These are phyloP conservation scores for Candida germanica DNA, from an alignment of 805 yeast genomes.

Conservation along the genomic window DNA sequence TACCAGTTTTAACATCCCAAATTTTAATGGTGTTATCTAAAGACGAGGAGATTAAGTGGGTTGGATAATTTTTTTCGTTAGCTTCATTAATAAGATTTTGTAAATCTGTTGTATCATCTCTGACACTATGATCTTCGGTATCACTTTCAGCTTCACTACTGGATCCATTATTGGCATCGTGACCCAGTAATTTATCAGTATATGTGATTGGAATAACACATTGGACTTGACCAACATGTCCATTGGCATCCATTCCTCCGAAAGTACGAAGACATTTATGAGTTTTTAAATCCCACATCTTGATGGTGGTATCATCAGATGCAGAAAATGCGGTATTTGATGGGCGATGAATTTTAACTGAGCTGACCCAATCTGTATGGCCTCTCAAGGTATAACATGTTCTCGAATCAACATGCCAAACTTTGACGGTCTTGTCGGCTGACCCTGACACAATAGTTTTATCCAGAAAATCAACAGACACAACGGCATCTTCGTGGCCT, in stretches of 20 bases:
- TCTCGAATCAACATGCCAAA: conserved; percentile 94
- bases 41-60: conserved; percentile 83
- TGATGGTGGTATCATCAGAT: conserved; percentile 85
- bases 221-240: conserved; percentile 94
- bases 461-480: conserved; percentile 74
- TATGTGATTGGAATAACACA: conserved; percentile 82
- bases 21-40: conserved; percentile 89
- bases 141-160: conserved; percentile 20
- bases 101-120: conserved; percentile 15
- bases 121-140: conserved; percentile 8
- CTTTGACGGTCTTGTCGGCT: conserved; percentile 87
- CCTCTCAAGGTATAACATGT: conserved; percentile 92
- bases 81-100: conserved; percentile 9
- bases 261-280: conserved; percentile 77
- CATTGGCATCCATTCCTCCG: conserved; percentile 69
- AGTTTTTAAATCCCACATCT: conserved; percentile 90
- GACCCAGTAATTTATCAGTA: conserved; percentile 51
- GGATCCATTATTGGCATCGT: conserved; percentile 38
- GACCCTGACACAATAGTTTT: conserved; percentile 89
- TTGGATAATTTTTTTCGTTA: conserved; percentile 51
- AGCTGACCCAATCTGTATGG: conserved; percentile 88
- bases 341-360: conserved; percentile 79
- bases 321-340: conserved; percentile 81
- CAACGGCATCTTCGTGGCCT: conserved; percentile 86
- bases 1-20: conserved; percentile 86